Conservation (phyloP, 2,329 filamentous ascomycete species). For the Acrodontium crateriforme region DNA sequence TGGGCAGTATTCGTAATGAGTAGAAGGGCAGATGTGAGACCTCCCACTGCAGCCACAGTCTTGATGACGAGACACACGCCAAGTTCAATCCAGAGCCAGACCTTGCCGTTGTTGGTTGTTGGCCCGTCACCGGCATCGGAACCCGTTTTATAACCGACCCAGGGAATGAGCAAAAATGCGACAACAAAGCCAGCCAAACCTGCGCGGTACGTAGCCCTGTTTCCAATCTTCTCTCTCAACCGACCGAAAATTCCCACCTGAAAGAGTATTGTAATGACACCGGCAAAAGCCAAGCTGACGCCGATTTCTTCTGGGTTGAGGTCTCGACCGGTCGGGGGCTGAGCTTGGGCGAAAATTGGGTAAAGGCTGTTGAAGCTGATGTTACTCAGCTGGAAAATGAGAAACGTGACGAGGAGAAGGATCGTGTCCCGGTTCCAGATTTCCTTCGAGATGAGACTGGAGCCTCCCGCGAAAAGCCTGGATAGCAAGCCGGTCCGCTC, state of each 20-base stretch:
- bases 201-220: conserved; percentile 68
- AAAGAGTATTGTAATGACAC: conserved; percentile 74
- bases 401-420: conserved; percentile 68
- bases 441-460: too few relatives aligned
- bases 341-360: conserved; percentile 74
- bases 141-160: conserved; percentile 63
- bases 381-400: conserved; percentile 88
- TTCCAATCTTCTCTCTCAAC: conserved; percentile 66
- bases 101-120: conserved; percentile 41
- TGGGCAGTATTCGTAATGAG: conserved; percentile 89
- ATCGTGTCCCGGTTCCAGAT: conserved; percentile 71
- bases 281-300: conserved; percentile 70
- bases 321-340: conserved; percentile 60
- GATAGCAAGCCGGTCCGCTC: conserved; percentile 33
- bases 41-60: conserved; percentile 79
- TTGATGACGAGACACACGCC: conserved; percentile 71
- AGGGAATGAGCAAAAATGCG: conserved; percentile 79
- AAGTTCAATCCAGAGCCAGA: conserved; percentile 69
- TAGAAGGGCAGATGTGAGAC: conserved; percentile 75
- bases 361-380: conserved; percentile 93
- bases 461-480: too few relatives aligned
- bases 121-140: conserved; percentile 31
- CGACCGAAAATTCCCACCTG: conserved; percentile 75
- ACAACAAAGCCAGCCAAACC: conserved; percentile 68
- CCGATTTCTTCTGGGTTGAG: conserved; percentile 72